phyloP scores from a whole-genome alignment of 768 basidiomycete genomes.

The Boletus edulis region DNA sequence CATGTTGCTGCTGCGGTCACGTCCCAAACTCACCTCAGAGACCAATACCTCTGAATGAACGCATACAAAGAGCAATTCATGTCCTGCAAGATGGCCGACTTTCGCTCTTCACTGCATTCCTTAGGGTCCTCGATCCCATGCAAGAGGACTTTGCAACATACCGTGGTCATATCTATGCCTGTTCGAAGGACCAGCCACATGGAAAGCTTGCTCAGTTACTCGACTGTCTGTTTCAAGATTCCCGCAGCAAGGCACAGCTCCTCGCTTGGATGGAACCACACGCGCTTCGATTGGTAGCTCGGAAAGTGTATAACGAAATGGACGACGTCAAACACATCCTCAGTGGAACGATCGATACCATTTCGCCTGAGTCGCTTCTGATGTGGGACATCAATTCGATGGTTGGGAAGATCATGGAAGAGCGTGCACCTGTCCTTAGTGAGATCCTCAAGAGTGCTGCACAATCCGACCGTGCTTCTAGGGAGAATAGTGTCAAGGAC shows the following conservation, averaged over 20 bases:
- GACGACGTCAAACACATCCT: too few relatives aligned
- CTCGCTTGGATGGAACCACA: neutral
- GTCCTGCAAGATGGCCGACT: neutral
- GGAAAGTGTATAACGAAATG: neutral
- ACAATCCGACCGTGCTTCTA: too few relatives aligned
- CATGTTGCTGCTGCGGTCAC: neutral
- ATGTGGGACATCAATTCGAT: too few relatives aligned
- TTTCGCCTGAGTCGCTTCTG: too few relatives aligned
- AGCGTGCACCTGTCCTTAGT: too few relatives aligned
- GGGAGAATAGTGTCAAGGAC: too few relatives aligned
- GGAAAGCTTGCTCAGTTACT: neutral
- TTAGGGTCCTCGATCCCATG: neutral
- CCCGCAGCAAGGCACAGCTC: neutral
- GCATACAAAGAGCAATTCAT: neutral
- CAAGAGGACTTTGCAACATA: neutral
- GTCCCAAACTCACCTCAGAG: neutral
- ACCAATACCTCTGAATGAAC: neutral
- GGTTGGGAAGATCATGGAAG: too few relatives aligned
- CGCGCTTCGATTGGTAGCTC: neutral
- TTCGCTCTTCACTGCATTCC: neutral
- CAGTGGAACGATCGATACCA: too few relatives aligned
- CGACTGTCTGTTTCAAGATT: neutral
- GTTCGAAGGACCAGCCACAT: neutral
- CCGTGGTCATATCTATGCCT: neutral
- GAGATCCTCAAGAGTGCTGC: too few relatives aligned